Base-by-base conservation (phyloP, 192 early-diverging fungal genomes). In the Funneliformis mosseae region DNA sequence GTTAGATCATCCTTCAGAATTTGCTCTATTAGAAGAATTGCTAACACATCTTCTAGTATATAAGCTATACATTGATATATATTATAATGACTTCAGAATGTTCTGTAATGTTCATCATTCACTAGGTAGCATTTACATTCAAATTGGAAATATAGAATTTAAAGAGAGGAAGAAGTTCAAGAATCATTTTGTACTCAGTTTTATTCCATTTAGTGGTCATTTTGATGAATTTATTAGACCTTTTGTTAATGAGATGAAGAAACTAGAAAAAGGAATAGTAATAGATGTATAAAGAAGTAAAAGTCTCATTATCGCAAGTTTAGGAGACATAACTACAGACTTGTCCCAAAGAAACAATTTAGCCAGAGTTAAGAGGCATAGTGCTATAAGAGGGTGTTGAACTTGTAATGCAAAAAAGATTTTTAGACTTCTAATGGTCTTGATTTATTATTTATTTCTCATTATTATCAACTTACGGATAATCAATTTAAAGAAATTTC, bases 131-230 rank as follows among this genome's bases (percentile, higher is more conserved):
- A n/a, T n/a, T n/a, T n/a, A n/a, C n/a, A n/a, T n/a, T n/a, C n/a
- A n/a, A n/a, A n/a, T n/a, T n/a, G n/a, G 66, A 27, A 68, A 68
- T 8, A 68, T 68, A 27, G 4, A 6, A 3, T 68, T 68, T 68
- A 3, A 68, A 14, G 11, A 38, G 25, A 27, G 66, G 28, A 68
- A 69, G 33, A 2, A 69, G 39, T 16, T 68, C 33, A 28, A 41
- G 39, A 69, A 33, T 23, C 8, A 68, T 39, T 68, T 68, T 5
- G 25, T 68, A 3, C 7, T 68, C 25, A 27, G 23, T n/a, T 68
- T 68, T 68, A 27, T 68, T 25, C 66, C 23, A 27, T 68, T 68
- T n/a, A 11, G 66, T 68, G 66, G 66, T 27, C 25, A 12, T 68
- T 39, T 68, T n/a, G 28, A 68, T 27, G 23, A 68, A 27, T 68